Evolutionary conservation across 2,329 filamentous ascomycete genomes (phyloP).

Genomic region (Fusarium zealandicum): DNA sequence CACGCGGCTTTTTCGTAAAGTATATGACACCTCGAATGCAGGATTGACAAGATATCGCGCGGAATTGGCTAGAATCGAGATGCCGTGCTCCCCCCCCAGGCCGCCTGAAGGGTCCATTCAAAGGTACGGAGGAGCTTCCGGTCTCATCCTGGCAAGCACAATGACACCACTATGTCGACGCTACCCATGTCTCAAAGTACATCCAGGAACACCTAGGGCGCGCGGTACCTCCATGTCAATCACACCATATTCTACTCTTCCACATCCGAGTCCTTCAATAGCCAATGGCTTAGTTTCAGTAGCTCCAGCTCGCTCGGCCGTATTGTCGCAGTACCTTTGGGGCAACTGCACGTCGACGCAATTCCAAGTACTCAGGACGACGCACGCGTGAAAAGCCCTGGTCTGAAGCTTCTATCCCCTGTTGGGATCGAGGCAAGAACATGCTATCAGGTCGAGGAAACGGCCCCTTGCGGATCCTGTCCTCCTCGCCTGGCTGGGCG

Average conservation of each 20-base stretch:
- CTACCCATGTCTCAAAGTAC: background rate
- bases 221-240: slow-evolving; percentile 2
- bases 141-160: slow-evolving; percentile 1
- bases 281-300: slow-evolving; percentile 4
- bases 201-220: background rate
- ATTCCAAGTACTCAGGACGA: slow-evolving; percentile 2
- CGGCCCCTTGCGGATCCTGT: background rate
- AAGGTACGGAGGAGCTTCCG: background rate
- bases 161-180: slow-evolving; percentile 17
- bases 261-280: background rate
- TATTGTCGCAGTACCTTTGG: slow-evolving; percentile 10
- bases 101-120: background rate
- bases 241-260: slow-evolving; percentile 20
- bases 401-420: slow-evolving; percentile 4
- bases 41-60: slow-evolving; percentile 8
- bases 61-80: slow-evolving; percentile 16
- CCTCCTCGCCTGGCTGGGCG: background rate
- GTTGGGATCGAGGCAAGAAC: slow-evolving; percentile 15
- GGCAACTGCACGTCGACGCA: background rate
- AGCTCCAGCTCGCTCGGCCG: background rate
- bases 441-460: background rate
- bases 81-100: slow-evolving; percentile 6
- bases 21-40: slow-evolving; percentile 33
- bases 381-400: slow-evolving; percentile 3
- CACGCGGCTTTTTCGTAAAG: background rate